phyloP scores from a whole-genome alignment of 2,329 filamentous ascomycete genomes.

The Epichloe elymi region DNA sequence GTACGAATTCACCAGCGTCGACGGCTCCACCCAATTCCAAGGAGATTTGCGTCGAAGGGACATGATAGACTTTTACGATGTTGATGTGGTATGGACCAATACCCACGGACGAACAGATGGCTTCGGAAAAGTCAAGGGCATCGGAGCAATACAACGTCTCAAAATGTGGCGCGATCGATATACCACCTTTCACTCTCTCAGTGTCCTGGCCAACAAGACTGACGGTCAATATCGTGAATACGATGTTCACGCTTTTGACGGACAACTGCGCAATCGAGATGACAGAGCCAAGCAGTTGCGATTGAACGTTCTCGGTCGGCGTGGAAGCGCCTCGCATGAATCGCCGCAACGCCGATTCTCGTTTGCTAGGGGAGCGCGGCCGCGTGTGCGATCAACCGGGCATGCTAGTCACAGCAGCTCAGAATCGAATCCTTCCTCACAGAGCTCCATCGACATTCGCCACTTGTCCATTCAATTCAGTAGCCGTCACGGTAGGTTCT shows the following conservation, averaged over 20 bases:
- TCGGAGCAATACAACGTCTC: conserved; percentile 37
- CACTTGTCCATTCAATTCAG: conserved; percentile 38
- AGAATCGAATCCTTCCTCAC: conserved; percentile 12
- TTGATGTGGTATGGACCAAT: conserved; percentile 40
- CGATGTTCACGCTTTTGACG: conserved; percentile 32
- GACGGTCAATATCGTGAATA: conserved; percentile 35
- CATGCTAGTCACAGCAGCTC: conserved; percentile 9
- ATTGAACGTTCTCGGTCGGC: conserved; percentile 26
- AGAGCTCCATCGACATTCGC: conserved; percentile 26
- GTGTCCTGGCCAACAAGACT: conserved; percentile 33
- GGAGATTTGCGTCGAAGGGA: conserved; percentile 34
- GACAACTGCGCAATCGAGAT: conserved; percentile 31
- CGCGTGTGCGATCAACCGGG: conserved; percentile 21
- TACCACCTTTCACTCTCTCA: conserved; percentile 33
- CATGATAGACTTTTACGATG: conserved; percentile 36
- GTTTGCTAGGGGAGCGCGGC: conserved; percentile 30
- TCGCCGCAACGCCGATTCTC: conserved; percentile 27
- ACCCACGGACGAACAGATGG: conserved; percentile 33
- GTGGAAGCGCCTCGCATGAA: conserved; percentile 27
- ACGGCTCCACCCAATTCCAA: conserved; percentile 34
- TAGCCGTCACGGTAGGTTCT: conserved; percentile 29
- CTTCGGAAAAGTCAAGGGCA: conserved; percentile 36
- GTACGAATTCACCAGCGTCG: conserved; percentile 37
- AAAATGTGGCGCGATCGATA: conserved; percentile 39
- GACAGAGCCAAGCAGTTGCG: conserved; percentile 32